phyloP scores from a whole-genome alignment of 768 basidiomycete genomes.

The Lanmaoa pseudosensibilis region DNA sequence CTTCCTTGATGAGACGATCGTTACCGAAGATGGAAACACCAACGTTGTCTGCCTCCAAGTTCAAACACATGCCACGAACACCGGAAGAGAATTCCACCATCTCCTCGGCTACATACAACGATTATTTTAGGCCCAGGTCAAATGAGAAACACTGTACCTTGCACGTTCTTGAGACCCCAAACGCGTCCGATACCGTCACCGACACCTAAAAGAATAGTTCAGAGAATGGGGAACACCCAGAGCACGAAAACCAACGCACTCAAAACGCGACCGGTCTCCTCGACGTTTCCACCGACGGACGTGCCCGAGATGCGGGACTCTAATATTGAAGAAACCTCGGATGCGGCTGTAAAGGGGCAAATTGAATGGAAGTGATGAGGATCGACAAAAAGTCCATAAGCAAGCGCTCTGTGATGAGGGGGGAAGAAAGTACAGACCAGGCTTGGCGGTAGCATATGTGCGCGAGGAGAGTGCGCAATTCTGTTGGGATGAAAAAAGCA shows the following conservation, averaged over 20 bases:
- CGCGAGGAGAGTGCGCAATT: slow-evolving; percentile 58
- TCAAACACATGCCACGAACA: slow-evolving; percentile 99
- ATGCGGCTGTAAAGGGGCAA: slow-evolving; percentile 70
- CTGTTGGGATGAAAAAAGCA: slow-evolving; percentile 25
- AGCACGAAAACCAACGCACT: slow-evolving; percentile 54
- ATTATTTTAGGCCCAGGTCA: slow-evolving; percentile 1
- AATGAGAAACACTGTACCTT: slow-evolving; percentile 55
- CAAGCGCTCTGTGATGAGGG: slow-evolving; percentile 5
- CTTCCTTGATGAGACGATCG: slow-evolving; percentile 98
- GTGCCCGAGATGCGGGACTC: slow-evolving; percentile 97
- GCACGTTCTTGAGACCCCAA: slow-evolving; percentile 98
- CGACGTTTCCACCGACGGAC: slow-evolving; percentile 87
- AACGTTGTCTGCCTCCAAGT: slow-evolving; percentile 99
- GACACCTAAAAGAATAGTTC: slow-evolving; percentile 59
- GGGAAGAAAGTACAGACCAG: slow-evolving; percentile 58
- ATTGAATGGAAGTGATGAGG: slow-evolving; percentile 21
- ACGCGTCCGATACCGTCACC: slow-evolving; percentile 99
- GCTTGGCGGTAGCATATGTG: slow-evolving; percentile 96
- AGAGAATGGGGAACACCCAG: slow-evolving; percentile 1
- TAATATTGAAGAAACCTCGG: slow-evolving; percentile 98
- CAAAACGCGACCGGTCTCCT: slow-evolving; percentile 98
- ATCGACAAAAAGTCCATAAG: not conserved
- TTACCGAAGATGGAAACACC: slow-evolving; percentile 99
- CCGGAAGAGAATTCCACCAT: slow-evolving; percentile 99
- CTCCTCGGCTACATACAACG: slow-evolving; percentile 76